These are phyloP conservation scores for Schwanniomyces sp. DNA, from an alignment of 805 yeast genomes.

Conservation along the genomic window DNA sequence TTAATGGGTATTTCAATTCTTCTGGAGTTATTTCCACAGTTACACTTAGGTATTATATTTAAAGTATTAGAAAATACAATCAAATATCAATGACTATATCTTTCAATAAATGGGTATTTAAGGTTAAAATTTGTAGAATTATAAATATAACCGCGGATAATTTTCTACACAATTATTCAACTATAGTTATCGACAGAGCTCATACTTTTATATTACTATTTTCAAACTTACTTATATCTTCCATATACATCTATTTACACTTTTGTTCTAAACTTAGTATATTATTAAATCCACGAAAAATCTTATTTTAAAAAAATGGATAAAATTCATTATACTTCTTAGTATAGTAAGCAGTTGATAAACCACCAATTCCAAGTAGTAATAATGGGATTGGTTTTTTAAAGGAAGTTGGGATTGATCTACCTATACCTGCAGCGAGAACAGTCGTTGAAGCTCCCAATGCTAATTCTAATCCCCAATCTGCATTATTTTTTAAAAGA, in stretches of 20 bases:
- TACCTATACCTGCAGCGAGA: conserved; percentile 67
- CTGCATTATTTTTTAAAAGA: conserved; percentile 67
- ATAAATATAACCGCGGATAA: no score
- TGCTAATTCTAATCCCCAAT: conserved; percentile 80
- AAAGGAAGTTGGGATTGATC: conserved; percentile 61
- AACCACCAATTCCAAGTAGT: conserved; percentile 61
- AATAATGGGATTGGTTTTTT: conserved; percentile 75
- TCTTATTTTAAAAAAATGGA: neutral
- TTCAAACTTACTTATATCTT: no score
- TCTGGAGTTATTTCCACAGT: neutral
- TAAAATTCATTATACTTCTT: conserved; percentile 77
- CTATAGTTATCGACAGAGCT: no score
- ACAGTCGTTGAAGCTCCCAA: conserved; percentile 67
- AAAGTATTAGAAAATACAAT: neutral
- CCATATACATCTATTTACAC: no score
- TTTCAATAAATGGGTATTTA: no score
- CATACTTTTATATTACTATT: no score
- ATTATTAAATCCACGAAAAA: no score
- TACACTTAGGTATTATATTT: neutral
- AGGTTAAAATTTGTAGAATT: no score
- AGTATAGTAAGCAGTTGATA: conserved; percentile 66
- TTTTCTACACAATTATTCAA: no score
- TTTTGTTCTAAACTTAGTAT: no score
- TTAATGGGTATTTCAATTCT: neutral
- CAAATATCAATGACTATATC: no score